Base-by-base conservation (phyloP, 2,329 filamentous ascomycete species). In the Penicillium sp. region DNA sequence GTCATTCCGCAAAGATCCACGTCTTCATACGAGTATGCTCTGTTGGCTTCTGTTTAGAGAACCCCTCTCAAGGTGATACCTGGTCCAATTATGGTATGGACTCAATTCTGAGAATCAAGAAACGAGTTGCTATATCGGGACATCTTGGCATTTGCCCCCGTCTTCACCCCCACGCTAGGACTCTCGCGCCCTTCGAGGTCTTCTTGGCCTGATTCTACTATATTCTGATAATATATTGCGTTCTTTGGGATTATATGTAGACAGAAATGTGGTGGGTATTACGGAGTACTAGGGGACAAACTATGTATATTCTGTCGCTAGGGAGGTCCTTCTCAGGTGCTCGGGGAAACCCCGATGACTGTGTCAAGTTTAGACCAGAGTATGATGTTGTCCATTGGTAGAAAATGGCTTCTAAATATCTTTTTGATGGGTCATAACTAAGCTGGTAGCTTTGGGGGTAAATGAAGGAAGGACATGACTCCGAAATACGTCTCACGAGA, bases 101-200 rank as follows among this genome's bases (percentile, higher is more conserved):
- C 25, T 17, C 14, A 19, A 17, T 31, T 28, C n/a, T 17, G 17
- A 43, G 9, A 11, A 12, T 17, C 22, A 22, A 22, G 4, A 22
- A 22, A 2, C 30, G 36, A 43, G 36, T 26, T 46, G 31, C 35
- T 22, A n/a, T 5, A 31, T 40, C 14, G 5, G 50, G 44, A 42
- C 16, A 10, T 35, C 50, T 48, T 53, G 43, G 37, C 51, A 30
- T 41, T 42, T 22, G 25, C 22, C 22, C 22, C 22, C 22, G 22
- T 22, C 36, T 48, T 53, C 12, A 53, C n/a, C 37, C 37, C 44
- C 45, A 48, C 50, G 35, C 50, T 41, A 12, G 35, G 16, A 12
- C 12, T 53, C 37, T 19, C 3, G n/a, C 37, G 22, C n/a, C 9
- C 19, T 25, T 37, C 12, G 14, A 19, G 16, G 2, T 10, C 28